Base-by-base conservation (phyloP, 2,329 filamentous ascomycete genomes). In the Aspergillus eucalypticola region DNA sequence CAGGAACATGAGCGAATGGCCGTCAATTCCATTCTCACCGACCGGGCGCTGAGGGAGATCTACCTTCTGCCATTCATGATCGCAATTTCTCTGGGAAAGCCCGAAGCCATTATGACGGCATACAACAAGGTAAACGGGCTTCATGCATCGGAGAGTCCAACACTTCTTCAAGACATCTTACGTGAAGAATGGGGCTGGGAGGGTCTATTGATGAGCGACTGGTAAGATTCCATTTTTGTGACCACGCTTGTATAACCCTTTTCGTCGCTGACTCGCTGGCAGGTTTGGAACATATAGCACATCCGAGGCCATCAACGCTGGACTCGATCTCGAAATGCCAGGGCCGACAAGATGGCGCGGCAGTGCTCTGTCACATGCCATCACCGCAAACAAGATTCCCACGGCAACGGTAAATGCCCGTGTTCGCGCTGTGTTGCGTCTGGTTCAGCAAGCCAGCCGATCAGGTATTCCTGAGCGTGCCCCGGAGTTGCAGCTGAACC, bases 41-140 rank as follows among this genome's bases (percentile, higher is more conserved):
- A 86, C 55, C 77, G 86, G 49, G 83, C 85, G 0, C 70, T 88
- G 53, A 77, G 86, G n/a, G 86, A 89, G 67, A 83, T 88, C n/a
- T 88, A 89, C 64, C 76, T 89, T 3, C 79, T 84, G 65, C 86
- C 86, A 0, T 89, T 89, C 62, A 83, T 87, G 70, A 81, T 88
- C 58, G 84, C 84, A 0, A 76, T 87, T 51, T 76, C 81, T 15
- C 81, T 85, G 27, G 81, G 81, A 3, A 81, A 82, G 29, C 82
- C 84, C 2, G 80, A 80, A 67, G 81, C 83, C 53, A 71, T 85
- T n/a, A 87, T 87, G 85, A 84, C 82, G 13, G 78, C 83, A 3
- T 87, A 87, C 67, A 86, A 86, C 63, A 79, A 82, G 64, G 71
- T 84, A 56, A 86, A 85, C 67, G 83, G 83, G 3, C 71, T 75